Evolutionary conservation across 257 asterid genomes (phyloP).

Genomic region (Echium plantagineum): DNA sequence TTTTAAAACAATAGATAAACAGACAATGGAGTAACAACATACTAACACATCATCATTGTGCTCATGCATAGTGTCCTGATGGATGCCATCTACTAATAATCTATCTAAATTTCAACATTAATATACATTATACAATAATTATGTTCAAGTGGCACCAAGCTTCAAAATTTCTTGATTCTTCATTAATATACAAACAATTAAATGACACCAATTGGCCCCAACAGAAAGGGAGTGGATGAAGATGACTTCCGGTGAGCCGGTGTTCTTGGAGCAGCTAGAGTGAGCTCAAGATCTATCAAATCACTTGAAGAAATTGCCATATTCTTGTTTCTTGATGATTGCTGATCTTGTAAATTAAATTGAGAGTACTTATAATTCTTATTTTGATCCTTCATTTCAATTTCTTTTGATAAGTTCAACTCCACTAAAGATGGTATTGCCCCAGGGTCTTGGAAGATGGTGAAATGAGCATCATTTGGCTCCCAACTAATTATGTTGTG

Average conservation of each 20-base stretch:
- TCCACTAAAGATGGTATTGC: background rate
- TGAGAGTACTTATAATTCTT: background rate
- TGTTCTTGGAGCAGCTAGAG: slow-evolving; percentile 34
- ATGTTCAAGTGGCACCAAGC: no score
- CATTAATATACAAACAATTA: slow-evolving; percentile 1
- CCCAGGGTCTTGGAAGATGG: background rate
- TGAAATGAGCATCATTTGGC: no score
- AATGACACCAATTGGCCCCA: slow-evolving; percentile 30
- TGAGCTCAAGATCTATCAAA: slow-evolving; percentile 37
- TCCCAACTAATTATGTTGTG: no score
- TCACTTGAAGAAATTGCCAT: slow-evolving; percentile 6
- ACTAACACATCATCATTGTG: no score
- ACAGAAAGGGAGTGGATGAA: slow-evolving; percentile 18
- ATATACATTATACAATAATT: no score
- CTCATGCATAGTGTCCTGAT: no score
- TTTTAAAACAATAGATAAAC: no score
- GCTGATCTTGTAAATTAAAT: no score
- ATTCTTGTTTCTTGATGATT: background rate
- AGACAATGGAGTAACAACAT: no score
- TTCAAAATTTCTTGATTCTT: no score
- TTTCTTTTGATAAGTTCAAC: slow-evolving; percentile 6
- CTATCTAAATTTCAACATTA: no score
- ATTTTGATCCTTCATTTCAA: background rate
- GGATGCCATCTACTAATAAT: no score
- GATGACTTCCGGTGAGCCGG: slow-evolving; percentile 15